Percentiles rank a stretch among this genome's conserved stretches.
phyloP scores from a whole-genome alignment of 805 yeast genomes.

The Ogataea wickerhamii region DNA sequence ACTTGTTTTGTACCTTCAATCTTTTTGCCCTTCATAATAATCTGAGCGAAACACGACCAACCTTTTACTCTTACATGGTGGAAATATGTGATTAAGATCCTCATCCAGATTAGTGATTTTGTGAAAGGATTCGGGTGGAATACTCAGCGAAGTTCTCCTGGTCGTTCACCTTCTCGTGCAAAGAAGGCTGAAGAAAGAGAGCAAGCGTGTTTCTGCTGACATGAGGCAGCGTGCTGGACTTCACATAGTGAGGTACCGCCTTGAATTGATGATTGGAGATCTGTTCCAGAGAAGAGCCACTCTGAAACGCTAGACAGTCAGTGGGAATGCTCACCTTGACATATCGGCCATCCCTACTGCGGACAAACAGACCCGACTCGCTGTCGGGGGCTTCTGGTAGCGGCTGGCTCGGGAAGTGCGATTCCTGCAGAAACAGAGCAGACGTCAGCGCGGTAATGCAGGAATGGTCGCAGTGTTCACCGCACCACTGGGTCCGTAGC shows the following conservation, averaged over 20 bases:
- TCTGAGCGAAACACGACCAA: too few relatives aligned
- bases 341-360: constrained; percentile 39
- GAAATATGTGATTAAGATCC: too few relatives aligned
- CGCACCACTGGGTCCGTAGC: constrained; percentile 46
- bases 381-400: constrained; percentile 40
- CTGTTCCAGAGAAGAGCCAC: constrained; percentile 54
- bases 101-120: background rate
- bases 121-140: constrained; percentile 35
- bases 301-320: constrained; percentile 58
- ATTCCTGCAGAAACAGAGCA: constrained; percentile 47
- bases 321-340: constrained; percentile 52
- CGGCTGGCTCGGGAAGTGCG: constrained; percentile 13
- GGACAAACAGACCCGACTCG: constrained; percentile 48
- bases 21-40: too few relatives aligned
- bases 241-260: constrained; percentile 58
- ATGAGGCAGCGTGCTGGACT: constrained; percentile 35
- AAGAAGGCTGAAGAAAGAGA: constrained; percentile 58
- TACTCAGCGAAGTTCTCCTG: constrained; percentile 48
- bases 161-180: constrained; percentile 45
- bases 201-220: constrained; percentile 55
- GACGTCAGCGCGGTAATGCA: constrained; percentile 58
- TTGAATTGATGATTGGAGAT: constrained; percentile 46
- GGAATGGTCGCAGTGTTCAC: constrained; percentile 58
- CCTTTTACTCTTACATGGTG: too few relatives aligned
- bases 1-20: too few relatives aligned